Percentiles rank a stretch among this genome's conserved stretches.
phyloP scores from a whole-genome alignment of 495 filamentous ascomycete species.

The Aspergillus kassunensis region DNA sequence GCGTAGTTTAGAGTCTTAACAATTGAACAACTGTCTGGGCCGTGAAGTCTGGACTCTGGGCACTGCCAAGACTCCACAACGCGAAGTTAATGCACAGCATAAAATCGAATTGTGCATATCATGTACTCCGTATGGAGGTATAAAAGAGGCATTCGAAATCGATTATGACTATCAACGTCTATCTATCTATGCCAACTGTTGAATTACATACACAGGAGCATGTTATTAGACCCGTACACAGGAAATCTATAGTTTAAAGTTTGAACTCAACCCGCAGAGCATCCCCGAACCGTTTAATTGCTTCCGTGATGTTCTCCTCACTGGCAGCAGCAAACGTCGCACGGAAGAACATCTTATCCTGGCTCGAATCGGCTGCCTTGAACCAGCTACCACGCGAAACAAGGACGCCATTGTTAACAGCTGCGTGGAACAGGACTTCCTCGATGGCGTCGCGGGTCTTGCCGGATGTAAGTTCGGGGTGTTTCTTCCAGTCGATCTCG shows the following conservation, averaged over 20 bases:
- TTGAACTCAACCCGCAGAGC: conserved; percentile 64
- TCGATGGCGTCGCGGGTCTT: conserved; percentile 68
- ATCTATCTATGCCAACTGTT: not conserved
- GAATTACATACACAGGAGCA: not conserved
- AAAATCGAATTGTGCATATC: not conserved
- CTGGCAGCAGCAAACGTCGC: conserved; percentile 83
- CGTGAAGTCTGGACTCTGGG: not conserved
- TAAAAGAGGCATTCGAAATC: not conserved
- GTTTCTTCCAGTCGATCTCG: conserved; percentile 66
- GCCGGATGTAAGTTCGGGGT: conserved; percentile 55
- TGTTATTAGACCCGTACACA: not conserved
- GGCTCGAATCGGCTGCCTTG: conserved; percentile 52
- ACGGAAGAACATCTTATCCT: conserved; percentile 71
- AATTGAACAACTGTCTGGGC: too few relatives aligned
- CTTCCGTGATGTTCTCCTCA: conserved; percentile 69
- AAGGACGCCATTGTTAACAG: conserved; percentile 68
- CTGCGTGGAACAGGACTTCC: conserved; percentile 73
- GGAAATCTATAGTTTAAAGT: conserved; percentile 18
- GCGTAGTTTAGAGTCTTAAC: not conserved
- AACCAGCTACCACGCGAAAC: conserved; percentile 87
- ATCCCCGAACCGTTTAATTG: conserved; percentile 68
- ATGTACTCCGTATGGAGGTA: not conserved
- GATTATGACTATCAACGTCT: not conserved
- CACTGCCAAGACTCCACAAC: not conserved
- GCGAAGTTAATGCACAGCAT: not conserved